Base-by-base conservation (phyloP, 495 filamentous ascomycete genomes). In the Penicillium argentinense region DNA sequence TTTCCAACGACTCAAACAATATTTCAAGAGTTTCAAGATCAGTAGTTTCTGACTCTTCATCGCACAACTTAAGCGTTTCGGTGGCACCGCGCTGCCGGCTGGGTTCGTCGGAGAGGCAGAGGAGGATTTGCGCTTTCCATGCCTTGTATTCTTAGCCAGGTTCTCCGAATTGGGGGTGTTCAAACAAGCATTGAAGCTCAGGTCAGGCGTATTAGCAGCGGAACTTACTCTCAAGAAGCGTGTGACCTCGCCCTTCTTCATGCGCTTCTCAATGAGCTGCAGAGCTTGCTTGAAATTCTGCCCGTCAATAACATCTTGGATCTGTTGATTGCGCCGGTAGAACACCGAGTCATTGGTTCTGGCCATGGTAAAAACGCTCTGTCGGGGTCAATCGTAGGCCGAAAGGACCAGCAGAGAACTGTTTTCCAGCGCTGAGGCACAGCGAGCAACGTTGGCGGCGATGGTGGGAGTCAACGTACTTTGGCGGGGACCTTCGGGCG, bases 191-290 rank as follows among this genome's bases (percentile, higher is more conserved):
- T 5, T 33, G 21, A 42, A 14, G 13, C 9, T 24, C 37, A 47
- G 51, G 36, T 32, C 24, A 11, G 14, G 3, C 12, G 27, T 4
- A 18, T 28, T 29, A 13, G 23, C 12, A 26, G 18, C 34, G 2
- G 12, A 1, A 46, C 59, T 50, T 45, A 68, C 72, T 44, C 54
- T 71, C 23, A 75, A 28, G 42, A 74, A 75, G 9, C 56, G 50
- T 0, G 68, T 70, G 40, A 78, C 71, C 48, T 83, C 80, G 28
- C 81, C 77, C 47, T 81, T 84, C 57, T 82, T 84, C 32, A 80
- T 67, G 32, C 77, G 75, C 49, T 80, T 81, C 43, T 82, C 78
- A 45, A 78, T 77, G 13, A 82, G 65, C 57, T 80, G 76, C 37
- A 83, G 53, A 13, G 81, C 81, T 56, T 80, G 78, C 59, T 82